Evolutionary conservation across 2,329 filamentous ascomycete genomes (phyloP).

Genomic region (Fusarium continuum): DNA sequence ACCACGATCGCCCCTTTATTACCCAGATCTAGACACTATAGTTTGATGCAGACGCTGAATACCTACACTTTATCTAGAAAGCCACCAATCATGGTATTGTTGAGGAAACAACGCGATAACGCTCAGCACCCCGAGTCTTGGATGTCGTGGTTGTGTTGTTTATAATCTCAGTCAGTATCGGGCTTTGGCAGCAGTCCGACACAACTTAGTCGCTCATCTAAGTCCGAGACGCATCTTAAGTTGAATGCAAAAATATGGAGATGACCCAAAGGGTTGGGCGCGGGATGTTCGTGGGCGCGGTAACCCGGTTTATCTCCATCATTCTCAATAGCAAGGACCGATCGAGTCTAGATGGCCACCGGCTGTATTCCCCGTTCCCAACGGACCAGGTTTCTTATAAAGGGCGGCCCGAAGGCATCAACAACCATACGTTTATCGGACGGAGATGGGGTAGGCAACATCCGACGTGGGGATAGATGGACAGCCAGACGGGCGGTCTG

Average conservation of each 20-base stretch:
- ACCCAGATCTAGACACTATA: slow-evolving; percentile 18
- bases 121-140: neutral
- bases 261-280: slow-evolving; percentile 22
- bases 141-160: neutral
- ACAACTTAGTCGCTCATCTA: neutral
- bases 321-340: slow-evolving; percentile 13
- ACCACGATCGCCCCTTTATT: slow-evolving; percentile 20
- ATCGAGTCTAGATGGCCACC: slow-evolving; percentile 1
- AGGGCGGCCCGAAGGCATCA: slow-evolving; percentile 21
- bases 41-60: neutral
- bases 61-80: neutral
- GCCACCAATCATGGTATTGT: slow-evolving; percentile 7
- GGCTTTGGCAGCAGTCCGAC: slow-evolving; percentile 6
- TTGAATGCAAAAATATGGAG: slow-evolving; percentile 20
- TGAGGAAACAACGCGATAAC: neutral
- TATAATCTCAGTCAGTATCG: neutral
- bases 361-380: slow-evolving; percentile 12
- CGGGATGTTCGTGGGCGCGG: slow-evolving; percentile 23
- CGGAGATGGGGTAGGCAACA: slow-evolving; percentile 11
- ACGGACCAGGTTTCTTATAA: slow-evolving; percentile 10
- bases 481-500: slow-evolving; percentile 9
- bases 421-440: slow-evolving; percentile 28
- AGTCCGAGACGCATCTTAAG: slow-evolving; percentile 5
- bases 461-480: slow-evolving; percentile 4
- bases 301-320: slow-evolving; percentile 25